Base-by-base conservation (phyloP, 768 basidiomycete genomes). In the Agaricus blazei region DNA sequence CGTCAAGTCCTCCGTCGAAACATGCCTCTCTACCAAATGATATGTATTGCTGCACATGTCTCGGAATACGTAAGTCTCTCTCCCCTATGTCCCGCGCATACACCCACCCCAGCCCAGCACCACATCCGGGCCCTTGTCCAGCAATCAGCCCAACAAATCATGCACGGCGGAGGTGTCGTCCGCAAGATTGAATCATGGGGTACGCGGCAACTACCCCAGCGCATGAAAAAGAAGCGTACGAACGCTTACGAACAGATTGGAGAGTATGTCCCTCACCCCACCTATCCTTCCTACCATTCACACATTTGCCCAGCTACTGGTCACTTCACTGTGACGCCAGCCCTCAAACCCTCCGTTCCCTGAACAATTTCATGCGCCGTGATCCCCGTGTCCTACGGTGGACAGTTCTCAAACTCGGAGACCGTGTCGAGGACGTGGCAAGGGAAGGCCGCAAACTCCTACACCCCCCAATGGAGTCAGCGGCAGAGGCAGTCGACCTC, bases 321-420 rank as follows among this genome's bases (percentile, higher is more conserved):
- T 85, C 88, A 3, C 81, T 96, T 75, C 82, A 91, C 65, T 96
- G 94, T 67, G 93, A 96, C 74, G 82, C 90, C 3, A 87, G 88
- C 8, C 93, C 93, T 9, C 74, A 75, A 38, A 84, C 82, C 0
- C 74, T 95, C 48, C 72, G 75, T 5, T 73, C 78, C 0, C 74
- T 96, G n/a, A 83, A 84, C 60, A 69, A 73, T 8, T 75, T 87
- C 54, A 79, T 95, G 68, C 82, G 87, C 7, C 76, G 77, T 51
- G 93, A 96, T 64, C 91, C 91, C 9, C 82, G 87, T 31, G 90
- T 96, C 12, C 73, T 96, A 52, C 80, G 91, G 19, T 89, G 87
- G 82, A 90, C 89, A 6, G 79, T 88, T 46, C 70, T 93, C 34
- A 93, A 91, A 63, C 69, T 90, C 49, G 93, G 87, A 9, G 81